Evolutionary conservation across 1,284 basidiomycete genomes (phyloP).

Genomic region (Pisolithus thermaeus): DNA sequence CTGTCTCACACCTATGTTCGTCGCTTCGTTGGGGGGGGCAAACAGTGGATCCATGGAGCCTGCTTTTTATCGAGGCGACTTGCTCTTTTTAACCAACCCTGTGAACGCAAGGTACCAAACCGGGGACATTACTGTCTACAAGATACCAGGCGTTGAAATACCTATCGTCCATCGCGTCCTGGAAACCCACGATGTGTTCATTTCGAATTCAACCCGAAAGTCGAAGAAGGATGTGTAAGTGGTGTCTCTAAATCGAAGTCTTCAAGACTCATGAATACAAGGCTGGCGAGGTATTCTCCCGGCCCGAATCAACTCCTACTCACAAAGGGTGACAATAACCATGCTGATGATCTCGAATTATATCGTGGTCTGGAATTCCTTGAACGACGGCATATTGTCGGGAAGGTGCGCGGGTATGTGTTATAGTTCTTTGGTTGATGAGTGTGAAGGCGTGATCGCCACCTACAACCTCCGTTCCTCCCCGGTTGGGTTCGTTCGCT

Average conservation of each 20-base stretch:
- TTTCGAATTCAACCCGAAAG: constrained; percentile 31
- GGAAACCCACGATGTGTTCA: constrained; percentile 72
- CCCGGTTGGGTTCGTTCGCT: background rate
- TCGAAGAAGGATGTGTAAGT: constrained; percentile 16
- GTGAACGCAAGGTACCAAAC: constrained; percentile 66
- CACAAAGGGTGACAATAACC: constrained; percentile 97
- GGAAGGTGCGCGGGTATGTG: constrained; percentile 87
- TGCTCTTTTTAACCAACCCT: constrained; percentile 90
- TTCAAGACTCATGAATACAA: constrained; percentile 8
- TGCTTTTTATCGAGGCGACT: constrained; percentile 92
- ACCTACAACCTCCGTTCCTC: too few relatives aligned
- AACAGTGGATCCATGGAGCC: constrained; percentile 98
- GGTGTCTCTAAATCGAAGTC: background rate
- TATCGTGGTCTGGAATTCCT: constrained; percentile 88
- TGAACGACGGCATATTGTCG: constrained; percentile 81
- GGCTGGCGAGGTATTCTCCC: constrained; percentile 18
- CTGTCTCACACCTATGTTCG: background rate
- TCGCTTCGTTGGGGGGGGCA: too few relatives aligned
- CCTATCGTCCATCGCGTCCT: constrained; percentile 94
- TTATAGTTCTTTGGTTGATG: background rate
- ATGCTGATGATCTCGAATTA: constrained; percentile 78
- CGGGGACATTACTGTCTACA: constrained; percentile 97
- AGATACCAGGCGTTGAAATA: constrained; percentile 82
- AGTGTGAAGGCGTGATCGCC: too few relatives aligned
- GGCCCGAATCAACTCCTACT: constrained; percentile 64